Conservation (phyloP, 2,329 filamentous ascomycete genomes). For the Curvularia eragrostidis region DNA sequence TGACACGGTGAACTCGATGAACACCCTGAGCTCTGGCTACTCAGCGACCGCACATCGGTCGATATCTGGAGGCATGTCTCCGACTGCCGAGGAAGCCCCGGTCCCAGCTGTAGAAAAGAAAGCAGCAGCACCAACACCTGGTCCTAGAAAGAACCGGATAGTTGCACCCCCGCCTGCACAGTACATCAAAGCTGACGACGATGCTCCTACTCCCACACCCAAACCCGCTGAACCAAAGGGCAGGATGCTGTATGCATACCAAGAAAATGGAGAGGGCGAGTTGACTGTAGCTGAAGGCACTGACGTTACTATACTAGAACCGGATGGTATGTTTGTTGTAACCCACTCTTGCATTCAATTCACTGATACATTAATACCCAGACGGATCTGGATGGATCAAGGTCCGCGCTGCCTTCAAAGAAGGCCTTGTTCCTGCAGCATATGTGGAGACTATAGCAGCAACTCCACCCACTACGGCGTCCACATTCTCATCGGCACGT, state of each 20-base stretch:
- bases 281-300: constrained; percentile 79
- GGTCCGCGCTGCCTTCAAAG: constrained; percentile 74
- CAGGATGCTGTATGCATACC: constrained; percentile 89
- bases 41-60: constrained; percentile 79
- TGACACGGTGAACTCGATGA: constrained; percentile 85
- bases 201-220: constrained; percentile 43
- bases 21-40: constrained; percentile 80
- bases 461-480: constrained; percentile 48
- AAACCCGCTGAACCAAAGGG: constrained; percentile 67
- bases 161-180: constrained; percentile 85
- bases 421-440: constrained; percentile 85
- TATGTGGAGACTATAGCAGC: constrained; percentile 73
- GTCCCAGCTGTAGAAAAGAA: constrained; percentile 48
- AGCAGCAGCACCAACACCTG: constrained; percentile 31
- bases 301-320: constrained; percentile 78
- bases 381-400: constrained; percentile 93
- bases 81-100: constrained; percentile 59
- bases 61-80: constrained; percentile 65
- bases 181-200: constrained; percentile 73
- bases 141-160: constrained; percentile 68
- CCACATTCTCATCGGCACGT: constrained; percentile 46
- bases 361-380: constrained; percentile 50
- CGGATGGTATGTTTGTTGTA: constrained; percentile 73
- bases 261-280: constrained; percentile 81
- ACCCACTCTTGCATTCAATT: constrained; percentile 24